phyloP scores from a whole-genome alignment of 179 eudicot genomes.

The Spinacia oleracea region DNA sequence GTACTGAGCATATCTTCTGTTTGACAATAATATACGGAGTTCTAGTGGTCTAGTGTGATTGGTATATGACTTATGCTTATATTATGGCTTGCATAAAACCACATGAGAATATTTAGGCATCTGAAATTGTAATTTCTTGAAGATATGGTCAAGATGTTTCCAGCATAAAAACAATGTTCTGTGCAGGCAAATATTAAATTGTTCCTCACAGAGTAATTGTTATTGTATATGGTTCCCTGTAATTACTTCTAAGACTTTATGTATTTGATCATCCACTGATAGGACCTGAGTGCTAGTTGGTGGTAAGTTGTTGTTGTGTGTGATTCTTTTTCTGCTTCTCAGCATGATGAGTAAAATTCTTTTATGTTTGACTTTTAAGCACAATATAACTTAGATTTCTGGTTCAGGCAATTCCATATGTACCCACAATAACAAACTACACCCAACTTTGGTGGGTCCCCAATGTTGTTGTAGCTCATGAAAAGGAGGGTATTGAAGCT shows the following conservation, averaged over 20 bases:
- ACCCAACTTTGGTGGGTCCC: conserved; percentile 99
- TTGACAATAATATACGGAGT: not conserved
- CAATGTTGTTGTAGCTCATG: conserved; percentile 95
- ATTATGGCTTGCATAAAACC: not conserved
- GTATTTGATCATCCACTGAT: not conserved
- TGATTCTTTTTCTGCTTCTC: conserved; percentile 2
- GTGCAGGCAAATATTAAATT: not conserved
- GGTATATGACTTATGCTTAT: not conserved
- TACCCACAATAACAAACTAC: conserved; percentile 93
- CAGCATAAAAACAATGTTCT: not conserved
- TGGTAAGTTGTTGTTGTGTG: not conserved
- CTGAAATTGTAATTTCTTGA: not conserved
- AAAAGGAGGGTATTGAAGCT: conserved; percentile 98
- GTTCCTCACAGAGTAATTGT: no score
- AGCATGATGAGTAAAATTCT: not conserved
- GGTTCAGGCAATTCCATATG: conserved; percentile 62
- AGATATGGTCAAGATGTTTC: not conserved
- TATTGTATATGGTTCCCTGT: not conserved
- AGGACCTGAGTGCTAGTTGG: not conserved
- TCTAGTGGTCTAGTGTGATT: not conserved
- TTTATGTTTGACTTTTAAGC: not conserved
- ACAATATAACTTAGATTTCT: conserved; percentile 15
- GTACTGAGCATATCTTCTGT: not conserved
- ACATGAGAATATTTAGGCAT: not conserved
- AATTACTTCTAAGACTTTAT: not conserved